Evolutionary conservation across 495 filamentous ascomycete genomes (phyloP).

Genomic region (Annulohypoxylon bovei): DNA sequence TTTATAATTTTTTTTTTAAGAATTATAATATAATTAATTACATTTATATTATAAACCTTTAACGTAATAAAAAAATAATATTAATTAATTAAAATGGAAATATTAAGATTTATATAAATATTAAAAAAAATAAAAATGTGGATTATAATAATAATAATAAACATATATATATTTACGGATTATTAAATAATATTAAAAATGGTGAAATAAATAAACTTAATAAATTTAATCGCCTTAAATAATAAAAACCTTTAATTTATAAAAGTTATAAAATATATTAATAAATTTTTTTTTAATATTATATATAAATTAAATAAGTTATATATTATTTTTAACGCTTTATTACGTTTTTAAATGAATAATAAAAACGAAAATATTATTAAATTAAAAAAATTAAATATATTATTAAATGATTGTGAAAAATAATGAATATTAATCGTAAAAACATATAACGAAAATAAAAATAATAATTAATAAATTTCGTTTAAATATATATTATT

Average conservation of each 20-base stretch:
- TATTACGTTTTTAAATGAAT: background rate
- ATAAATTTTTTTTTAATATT: background rate
- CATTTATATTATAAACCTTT: no score
- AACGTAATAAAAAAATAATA: no score
- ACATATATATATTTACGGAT: background rate
- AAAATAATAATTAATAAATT: background rate
- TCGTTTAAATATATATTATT: background rate
- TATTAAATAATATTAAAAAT: background rate
- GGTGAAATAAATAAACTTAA: background rate
- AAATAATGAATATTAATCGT: background rate
- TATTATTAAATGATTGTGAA: background rate
- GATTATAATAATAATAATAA: background rate
- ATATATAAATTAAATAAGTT: constrained; percentile 8
- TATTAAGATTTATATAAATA: background rate
- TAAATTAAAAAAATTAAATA: constrained; percentile 4
- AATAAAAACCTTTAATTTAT: no score
- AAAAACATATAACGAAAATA: background rate
- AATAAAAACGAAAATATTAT: no score
- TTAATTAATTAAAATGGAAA: constrained; percentile 7
- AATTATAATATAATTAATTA: no score
- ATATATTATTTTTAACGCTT: constrained; percentile 12
- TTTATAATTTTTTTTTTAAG: background rate
- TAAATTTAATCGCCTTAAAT: constrained; percentile 1
- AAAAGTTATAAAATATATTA: constrained; percentile 1
- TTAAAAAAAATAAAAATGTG: background rate